Base-by-base conservation (phyloP, 2,329 filamentous ascomycete genomes). In the Curvularia sp. region DNA sequence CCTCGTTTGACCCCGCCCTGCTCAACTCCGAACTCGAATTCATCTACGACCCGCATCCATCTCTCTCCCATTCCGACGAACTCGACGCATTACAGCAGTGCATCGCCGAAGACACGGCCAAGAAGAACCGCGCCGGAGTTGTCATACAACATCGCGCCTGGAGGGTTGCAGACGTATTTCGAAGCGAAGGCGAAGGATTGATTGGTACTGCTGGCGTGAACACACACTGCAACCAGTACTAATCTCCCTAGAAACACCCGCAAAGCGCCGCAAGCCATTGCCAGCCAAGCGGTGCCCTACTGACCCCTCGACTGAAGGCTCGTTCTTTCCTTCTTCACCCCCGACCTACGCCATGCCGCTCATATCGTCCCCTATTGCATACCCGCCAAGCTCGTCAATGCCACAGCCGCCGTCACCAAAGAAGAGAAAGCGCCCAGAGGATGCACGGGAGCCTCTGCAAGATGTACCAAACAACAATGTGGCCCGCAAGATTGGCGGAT, bases 341-440 rank as follows among this genome's bases (percentile, higher is more conserved):
- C 86, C 83, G n/a, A 71, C 64, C 67, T 70, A 82, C 81, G 84
- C 83, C 53, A 89, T 90, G 86, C 78, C 85, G 25, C 80, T 83
- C 36, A 80, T 84, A 38, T 88, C 87, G 6, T 88, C 87, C 13
- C 84, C 87, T 2, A 75, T 87, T 19, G 70, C 80, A 25, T 86
- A 86, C 58, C 84, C 86, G 2, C 75, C 80, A 6, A 86, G 80
- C 68, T 85, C 85, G 1, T 75, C 77, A 3, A 57, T 69, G 27
- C 74, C 74, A 13, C 62, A 66, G n/a, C 49, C 56, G 49, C 55
- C 75, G 59, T 75, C 78, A 48, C 71, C 76, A 8, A 74, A 74
- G 62, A 79, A 79, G 61, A 69, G 75, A 47, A 79, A 78, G 63
- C 72, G 71, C 32, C 57, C 69, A 7, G 69, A 71, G 12, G 65